These are phyloP conservation scores for Aspergillus ochraceoroseus DNA, from an alignment of 2,329 filamentous ascomycete species.

Conservation along the genomic window DNA sequence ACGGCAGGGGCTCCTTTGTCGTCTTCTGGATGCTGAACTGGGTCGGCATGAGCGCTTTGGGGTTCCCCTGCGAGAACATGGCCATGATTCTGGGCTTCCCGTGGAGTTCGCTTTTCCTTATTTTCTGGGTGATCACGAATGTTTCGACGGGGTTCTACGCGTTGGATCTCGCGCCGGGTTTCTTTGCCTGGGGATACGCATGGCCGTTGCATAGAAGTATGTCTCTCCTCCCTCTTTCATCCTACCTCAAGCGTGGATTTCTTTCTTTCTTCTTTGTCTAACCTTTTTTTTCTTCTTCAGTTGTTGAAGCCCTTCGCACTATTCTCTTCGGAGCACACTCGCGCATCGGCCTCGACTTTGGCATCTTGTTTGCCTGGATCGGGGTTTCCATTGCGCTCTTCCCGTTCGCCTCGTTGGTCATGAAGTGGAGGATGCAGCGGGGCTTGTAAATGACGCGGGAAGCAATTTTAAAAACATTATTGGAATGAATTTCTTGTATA, in stretches of 20 bases:
- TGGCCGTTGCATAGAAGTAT: slow-evolving; percentile 58
- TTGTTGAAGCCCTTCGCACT: slow-evolving; percentile 57
- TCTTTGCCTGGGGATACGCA: slow-evolving; percentile 60
- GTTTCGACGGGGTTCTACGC: slow-evolving; percentile 58
- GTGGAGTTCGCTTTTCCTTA: slow-evolving; percentile 60
- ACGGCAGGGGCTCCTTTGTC: slow-evolving; percentile 54
- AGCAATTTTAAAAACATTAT: too few species aligned
- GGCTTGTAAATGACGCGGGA: slow-evolving; percentile 20
- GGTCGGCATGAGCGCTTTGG: slow-evolving; percentile 59
- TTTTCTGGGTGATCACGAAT: slow-evolving; percentile 65
- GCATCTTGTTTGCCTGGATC: slow-evolving; percentile 55
- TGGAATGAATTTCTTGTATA: too few species aligned
- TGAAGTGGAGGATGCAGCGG: slow-evolving; percentile 33
- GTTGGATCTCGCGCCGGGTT: slow-evolving; percentile 54
- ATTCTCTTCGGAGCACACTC: slow-evolving; percentile 58
- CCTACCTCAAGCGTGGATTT: too few species aligned
- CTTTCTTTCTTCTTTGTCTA: neutral
- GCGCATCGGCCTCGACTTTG: slow-evolving; percentile 57
- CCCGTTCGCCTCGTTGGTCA: slow-evolving; percentile 29
- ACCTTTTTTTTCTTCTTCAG: slow-evolving; percentile 19
- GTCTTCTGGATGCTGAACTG: slow-evolving; percentile 63
- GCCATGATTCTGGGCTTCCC: slow-evolving; percentile 59
- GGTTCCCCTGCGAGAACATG: slow-evolving; percentile 61
- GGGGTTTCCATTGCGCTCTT: slow-evolving; percentile 27
- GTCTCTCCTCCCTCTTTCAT: slow-evolving; percentile 16